phyloP scores from a whole-genome alignment of 768 basidiomycete species.

The Lactifluus volemus region DNA sequence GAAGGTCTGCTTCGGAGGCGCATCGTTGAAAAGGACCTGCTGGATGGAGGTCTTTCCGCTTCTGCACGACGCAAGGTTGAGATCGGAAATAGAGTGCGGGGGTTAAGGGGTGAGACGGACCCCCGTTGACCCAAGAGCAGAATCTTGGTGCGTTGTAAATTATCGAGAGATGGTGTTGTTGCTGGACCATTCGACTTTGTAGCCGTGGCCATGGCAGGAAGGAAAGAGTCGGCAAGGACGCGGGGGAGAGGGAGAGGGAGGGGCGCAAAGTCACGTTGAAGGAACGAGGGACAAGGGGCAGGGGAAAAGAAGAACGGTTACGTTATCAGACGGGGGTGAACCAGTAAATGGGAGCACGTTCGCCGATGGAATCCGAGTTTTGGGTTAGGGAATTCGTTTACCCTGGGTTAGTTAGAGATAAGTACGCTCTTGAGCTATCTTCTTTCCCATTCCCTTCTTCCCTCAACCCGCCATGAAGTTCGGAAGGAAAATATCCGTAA shows the following conservation, averaged over 20 bases:
- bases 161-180: constrained; percentile 14
- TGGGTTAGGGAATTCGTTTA: neutral
- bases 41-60: constrained; percentile 90
- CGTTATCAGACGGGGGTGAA: neutral
- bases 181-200: constrained; percentile 7
- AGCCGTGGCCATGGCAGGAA: constrained; percentile 3
- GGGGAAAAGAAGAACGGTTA: neutral
- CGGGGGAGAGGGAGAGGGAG: neutral
- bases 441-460: neutral
- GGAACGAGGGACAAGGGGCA: neutral
- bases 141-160: constrained; percentile 50
- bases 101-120: constrained; percentile 27
- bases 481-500: constrained; percentile 64
- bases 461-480: constrained; percentile 54
- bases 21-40: constrained; percentile 83
- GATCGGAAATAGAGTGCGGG: neutral
- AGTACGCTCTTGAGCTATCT: neutral
- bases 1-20: constrained; percentile 77
- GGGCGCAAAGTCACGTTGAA: neutral
- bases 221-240: neutral
- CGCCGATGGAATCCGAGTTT: neutral
- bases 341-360: constrained; percentile 11
- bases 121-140: constrained; percentile 65
- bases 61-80: constrained; percentile 32
- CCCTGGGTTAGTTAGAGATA: constrained; percentile 6